Percentiles rank a stretch among this genome's conserved stretches.
phyloP scores from a whole-genome alignment of 2,329 filamentous ascomycete species.

The Bipolaris sorokiniana region DNA sequence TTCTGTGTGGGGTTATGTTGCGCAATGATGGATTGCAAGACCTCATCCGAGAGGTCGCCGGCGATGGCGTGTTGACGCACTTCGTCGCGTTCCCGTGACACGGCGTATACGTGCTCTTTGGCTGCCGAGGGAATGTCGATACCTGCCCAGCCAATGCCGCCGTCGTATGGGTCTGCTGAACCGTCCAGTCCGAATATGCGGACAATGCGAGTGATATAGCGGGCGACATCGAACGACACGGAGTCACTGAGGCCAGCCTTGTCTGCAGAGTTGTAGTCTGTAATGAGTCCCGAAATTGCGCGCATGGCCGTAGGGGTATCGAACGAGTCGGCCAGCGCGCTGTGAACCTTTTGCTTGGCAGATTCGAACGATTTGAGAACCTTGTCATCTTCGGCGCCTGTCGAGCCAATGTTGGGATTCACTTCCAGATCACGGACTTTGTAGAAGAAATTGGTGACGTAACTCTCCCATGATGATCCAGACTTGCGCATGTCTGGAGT shows the following conservation, averaged over 20 bases:
- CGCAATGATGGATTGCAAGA: conserved; percentile 49
- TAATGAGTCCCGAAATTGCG: conserved; percentile 77
- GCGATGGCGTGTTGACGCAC: conserved; percentile 63
- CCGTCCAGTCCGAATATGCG: conserved; percentile 83
- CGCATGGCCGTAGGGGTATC: conserved; percentile 83
- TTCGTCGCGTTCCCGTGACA: conserved; percentile 63
- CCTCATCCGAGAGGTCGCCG: conserved; percentile 41
- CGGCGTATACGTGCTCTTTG: conserved; percentile 66
- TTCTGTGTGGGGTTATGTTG: conserved; percentile 37
- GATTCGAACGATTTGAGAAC: conserved; percentile 58
- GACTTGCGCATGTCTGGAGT: conserved; percentile 79
- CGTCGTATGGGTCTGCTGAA: conserved; percentile 53
- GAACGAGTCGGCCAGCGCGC: conserved; percentile 81
- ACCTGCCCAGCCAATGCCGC: conserved; percentile 67
- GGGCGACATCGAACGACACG: conserved; percentile 64
- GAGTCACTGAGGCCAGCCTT: conserved; percentile 51
- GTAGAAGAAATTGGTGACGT: conserved; percentile 73
- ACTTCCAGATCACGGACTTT: conserved; percentile 60
- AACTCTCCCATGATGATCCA: conserved; percentile 79
- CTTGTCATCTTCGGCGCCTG: conserved; percentile 47
- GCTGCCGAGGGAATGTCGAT: conserved; percentile 66
- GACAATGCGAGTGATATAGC: conserved; percentile 83
- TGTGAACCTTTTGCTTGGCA: conserved; percentile 64
- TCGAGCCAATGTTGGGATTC: conserved; percentile 40
- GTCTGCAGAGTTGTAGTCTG: conserved; percentile 69